Conservation (phyloP, 306 rosid species). For the Glycine tomentella region DNA sequence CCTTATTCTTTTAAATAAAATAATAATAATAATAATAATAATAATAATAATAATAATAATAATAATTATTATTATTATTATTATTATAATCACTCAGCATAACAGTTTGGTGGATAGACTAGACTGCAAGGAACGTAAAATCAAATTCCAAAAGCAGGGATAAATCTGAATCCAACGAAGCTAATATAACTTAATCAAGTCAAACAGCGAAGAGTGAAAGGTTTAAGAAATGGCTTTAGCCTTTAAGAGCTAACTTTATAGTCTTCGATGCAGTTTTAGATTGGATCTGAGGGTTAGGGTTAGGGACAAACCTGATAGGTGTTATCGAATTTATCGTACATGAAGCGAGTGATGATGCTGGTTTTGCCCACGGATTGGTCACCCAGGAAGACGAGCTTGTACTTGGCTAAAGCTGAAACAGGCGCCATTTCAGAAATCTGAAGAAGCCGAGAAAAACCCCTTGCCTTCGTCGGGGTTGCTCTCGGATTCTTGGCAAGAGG, state of each 20-base stretch:
- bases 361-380: constrained; percentile 68
- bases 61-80: too few species aligned
- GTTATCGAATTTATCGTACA: constrained; percentile 63
- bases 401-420: constrained; percentile 63
- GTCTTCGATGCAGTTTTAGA: neutral
- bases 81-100: neutral
- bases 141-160: constrained; percentile 5
- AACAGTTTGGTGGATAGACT: neutral
- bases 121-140: neutral
- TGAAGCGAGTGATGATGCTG: constrained; percentile 68
- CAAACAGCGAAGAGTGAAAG: neutral
- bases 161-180: neutral
- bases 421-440: constrained; percentile 53
- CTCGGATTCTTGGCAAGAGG: neutral
- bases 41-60: too few species aligned
- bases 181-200: neutral
- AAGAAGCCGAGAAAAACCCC: constrained; percentile 40
- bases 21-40: too few species aligned
- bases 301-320: constrained; percentile 54
- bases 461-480: constrained; percentile 20
- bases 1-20: neutral
- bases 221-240: neutral
- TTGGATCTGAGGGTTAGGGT: constrained; percentile 47
- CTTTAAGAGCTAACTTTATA: neutral
- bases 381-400: constrained; percentile 65